Evolutionary conservation across 176 grass and related monocot genomes (phyloP).

Genomic region (Sorghum bicolor): DNA sequence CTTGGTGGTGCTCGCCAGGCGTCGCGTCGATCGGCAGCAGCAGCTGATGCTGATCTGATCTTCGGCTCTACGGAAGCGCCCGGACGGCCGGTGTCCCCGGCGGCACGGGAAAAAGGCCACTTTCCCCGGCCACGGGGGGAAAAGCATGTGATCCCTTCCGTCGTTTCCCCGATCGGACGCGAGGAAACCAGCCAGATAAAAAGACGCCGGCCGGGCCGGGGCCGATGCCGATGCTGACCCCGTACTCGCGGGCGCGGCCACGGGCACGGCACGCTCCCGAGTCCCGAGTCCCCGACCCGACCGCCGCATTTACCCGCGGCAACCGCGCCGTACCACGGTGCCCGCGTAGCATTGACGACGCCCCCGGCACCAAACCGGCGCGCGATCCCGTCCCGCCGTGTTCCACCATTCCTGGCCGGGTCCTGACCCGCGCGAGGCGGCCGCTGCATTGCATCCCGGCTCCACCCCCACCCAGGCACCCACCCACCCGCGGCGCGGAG

Average conservation of each 20-base stretch:
- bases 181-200: neutral
- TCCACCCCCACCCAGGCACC: too few species aligned
- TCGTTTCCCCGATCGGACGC: conserved; percentile 7
- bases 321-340: neutral
- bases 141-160: neutral
- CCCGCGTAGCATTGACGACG: neutral
- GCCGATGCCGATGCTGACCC: neutral
- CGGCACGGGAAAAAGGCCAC: neutral
- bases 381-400: neutral
- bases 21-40: neutral
- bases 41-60: neutral
- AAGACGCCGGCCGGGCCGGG: neutral
- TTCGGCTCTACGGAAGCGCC: conserved; percentile 1
- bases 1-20: neutral
- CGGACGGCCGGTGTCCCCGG: neutral
- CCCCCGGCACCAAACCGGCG: neutral
- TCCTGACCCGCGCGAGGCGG: neutral
- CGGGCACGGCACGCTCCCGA: neutral
- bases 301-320: conserved; percentile 3
- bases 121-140: neutral
- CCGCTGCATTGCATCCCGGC: neutral
- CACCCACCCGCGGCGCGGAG: neutral
- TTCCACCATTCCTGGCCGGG: neutral
- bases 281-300: neutral
- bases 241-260: neutral